phyloP scores from a whole-genome alignment of 768 basidiomycete species.

The Phlegmacium glaucopus region DNA sequence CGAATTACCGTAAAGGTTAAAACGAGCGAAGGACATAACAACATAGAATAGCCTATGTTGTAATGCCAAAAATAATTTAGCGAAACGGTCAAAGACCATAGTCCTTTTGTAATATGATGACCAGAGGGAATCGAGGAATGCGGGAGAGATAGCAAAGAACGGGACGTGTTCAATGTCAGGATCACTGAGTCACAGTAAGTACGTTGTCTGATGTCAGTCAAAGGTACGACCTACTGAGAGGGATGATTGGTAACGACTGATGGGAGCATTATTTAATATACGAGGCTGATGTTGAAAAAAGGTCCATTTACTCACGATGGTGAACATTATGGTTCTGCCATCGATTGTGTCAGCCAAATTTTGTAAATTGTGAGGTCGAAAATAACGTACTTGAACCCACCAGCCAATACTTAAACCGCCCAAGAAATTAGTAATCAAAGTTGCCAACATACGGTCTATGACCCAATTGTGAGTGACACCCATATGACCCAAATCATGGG shows the following conservation, averaged over 20 bases:
- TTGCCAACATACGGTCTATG: constrained; percentile 75
- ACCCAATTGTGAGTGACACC: constrained; percentile 89
- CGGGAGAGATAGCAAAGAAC: constrained; percentile 90
- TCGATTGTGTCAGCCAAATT: constrained; percentile 2
- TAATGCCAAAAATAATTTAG: constrained; percentile 60
- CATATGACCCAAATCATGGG: constrained; percentile 94
- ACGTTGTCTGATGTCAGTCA: constrained; percentile 2
- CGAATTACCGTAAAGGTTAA: constrained; percentile 91
- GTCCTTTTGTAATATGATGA: constrained; percentile 93
- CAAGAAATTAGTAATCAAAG: constrained; percentile 77
- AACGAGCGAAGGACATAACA: constrained; percentile 85
- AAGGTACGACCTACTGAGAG: constrained; percentile 63
- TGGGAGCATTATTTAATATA: constrained; percentile 1
- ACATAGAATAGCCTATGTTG: constrained; percentile 95
- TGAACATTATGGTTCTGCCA: constrained; percentile 90
- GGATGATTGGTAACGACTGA: constrained; percentile 97
- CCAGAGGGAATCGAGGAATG: constrained; percentile 83
- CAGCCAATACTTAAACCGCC: constrained; percentile 95
- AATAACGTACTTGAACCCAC: constrained; percentile 90
- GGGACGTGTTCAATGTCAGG: constrained; percentile 88
- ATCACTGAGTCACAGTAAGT: constrained; percentile 44
- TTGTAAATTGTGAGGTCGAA: neutral
- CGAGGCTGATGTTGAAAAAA: constrained; percentile 8
- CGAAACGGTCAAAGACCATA: constrained; percentile 72
- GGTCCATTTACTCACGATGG: constrained; percentile 76